Evolutionary conservation across 148 eudicot species (phyloP).

Genomic region (Rhododendron ovatum): DNA sequence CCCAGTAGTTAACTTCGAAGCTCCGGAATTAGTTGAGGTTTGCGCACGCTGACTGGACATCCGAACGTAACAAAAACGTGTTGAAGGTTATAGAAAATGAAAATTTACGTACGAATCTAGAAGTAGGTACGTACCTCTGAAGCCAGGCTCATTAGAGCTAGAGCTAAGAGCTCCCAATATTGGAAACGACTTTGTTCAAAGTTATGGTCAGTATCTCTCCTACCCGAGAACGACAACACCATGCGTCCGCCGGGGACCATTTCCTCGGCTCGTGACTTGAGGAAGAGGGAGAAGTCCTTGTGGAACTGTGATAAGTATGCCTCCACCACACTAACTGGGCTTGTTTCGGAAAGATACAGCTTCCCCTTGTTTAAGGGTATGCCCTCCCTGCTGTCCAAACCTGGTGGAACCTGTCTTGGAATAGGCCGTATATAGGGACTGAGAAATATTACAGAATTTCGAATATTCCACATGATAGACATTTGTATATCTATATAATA

Average conservation of each 20-base stretch:
- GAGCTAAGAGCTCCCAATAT: conserved; percentile 57
- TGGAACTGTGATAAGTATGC: conserved; percentile 47
- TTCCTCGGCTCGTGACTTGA: conserved; percentile 54
- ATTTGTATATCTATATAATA: no score
- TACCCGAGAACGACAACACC: conserved; percentile 56
- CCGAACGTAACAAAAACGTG: neutral
- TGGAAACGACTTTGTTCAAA: conserved; percentile 24
- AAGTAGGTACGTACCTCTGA: conserved; percentile 29
- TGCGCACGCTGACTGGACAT: neutral
- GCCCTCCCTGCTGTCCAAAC: conserved; percentile 22
- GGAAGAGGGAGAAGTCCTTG: conserved; percentile 45
- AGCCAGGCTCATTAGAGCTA: conserved; percentile 45
- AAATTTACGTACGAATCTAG: neutral
- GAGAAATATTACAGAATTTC: no score
- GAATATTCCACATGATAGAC: no score
- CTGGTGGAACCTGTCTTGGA: conserved; percentile 27
- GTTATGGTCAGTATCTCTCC: conserved; percentile 26
- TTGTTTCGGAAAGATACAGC: conserved; percentile 45
- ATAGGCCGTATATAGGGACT: neutral
- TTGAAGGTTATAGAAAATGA: neutral
- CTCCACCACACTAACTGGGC: conserved; percentile 32
- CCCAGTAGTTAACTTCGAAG: no score
- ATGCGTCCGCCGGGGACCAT: conserved; percentile 53
- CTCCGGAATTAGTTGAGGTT: no score
- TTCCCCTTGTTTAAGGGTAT: conserved; percentile 46